A percentile compares a stretch with the other conserved stretches of the same genome.
Conservation (phyloP, 2,329 filamentous ascomycete species). For the Endoconidiophora polonica region DNA sequence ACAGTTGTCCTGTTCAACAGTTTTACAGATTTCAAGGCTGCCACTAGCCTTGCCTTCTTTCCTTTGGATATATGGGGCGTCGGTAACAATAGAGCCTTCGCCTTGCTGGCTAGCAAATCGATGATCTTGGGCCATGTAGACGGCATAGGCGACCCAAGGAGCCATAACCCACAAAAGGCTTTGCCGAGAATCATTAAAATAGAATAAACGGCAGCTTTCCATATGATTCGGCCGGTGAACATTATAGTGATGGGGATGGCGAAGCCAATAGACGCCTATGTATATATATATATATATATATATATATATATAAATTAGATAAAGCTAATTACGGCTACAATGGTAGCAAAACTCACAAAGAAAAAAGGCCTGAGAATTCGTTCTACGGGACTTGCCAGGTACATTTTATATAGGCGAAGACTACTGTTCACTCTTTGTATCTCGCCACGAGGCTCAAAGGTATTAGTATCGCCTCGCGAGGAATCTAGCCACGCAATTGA, state of each 20-base stretch:
- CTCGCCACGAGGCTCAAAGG: not conserved
- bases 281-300: not conserved
- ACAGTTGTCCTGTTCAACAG: too few species aligned
- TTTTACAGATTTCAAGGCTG: too few species aligned
- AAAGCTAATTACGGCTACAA: not conserved
- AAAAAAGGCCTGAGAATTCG: slow-evolving; percentile 3
- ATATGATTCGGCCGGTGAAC: slow-evolving; percentile 46
- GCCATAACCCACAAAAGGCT: slow-evolving; percentile 41
- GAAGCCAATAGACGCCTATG: slow-evolving; percentile 3
- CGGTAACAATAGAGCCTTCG: too few species aligned
- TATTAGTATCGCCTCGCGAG: not conserved
- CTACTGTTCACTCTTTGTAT: not conserved
- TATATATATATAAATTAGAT: too few species aligned
- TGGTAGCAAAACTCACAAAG: slow-evolving; percentile 1
- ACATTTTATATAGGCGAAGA: not conserved
- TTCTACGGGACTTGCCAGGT: not conserved
- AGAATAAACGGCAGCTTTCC: slow-evolving; percentile 58
- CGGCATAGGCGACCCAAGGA: slow-evolving; percentile 21
- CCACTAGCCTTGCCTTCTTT: too few species aligned
- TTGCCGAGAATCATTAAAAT: slow-evolving; percentile 52
- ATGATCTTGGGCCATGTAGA: too few species aligned
- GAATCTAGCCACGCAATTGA: slow-evolving; percentile 42
- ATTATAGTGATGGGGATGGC: slow-evolving; percentile 52
- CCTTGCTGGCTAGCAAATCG: too few species aligned
- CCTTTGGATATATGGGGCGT: too few species aligned